A percentile compares a stretch with the other conserved stretches of the same genome.
Evolutionary conservation across 768 basidiomycete genomes (phyloP).

Genomic region (Auricularia heimuer): DNA sequence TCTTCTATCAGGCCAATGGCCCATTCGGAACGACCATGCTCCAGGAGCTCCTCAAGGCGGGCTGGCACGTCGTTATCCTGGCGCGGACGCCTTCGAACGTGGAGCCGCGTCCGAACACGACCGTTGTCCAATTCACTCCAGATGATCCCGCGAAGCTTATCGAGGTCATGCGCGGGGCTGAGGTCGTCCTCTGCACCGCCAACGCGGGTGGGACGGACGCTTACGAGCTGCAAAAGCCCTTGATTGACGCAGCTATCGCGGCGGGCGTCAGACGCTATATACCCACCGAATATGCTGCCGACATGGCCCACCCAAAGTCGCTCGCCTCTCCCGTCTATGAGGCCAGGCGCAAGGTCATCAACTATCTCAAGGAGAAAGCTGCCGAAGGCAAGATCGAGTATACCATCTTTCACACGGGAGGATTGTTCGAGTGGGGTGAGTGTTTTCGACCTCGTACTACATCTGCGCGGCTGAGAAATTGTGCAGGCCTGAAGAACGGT

Average conservation of each 20-base stretch:
- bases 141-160: not conserved
- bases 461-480: not conserved
- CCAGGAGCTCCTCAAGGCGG: not conserved
- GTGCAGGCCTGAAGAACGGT: not conserved
- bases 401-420: not conserved
- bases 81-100: not conserved
- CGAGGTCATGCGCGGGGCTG: not conserved
- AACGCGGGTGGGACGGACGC: not conserved
- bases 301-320: not conserved
- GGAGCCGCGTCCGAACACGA: not conserved
- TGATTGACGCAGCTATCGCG: conserved; percentile 6
- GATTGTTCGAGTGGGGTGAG: conserved; percentile 3
- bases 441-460: not conserved
- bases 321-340: not conserved
- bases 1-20: not conserved
- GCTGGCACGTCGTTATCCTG: not conserved
- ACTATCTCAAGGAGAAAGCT: conserved; percentile 3
- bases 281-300: not conserved
- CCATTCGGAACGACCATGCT: not conserved
- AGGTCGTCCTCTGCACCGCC: not conserved
- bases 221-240: not conserved
- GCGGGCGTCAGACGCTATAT: conserved; percentile 4
- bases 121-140: not conserved
- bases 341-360: not conserved
- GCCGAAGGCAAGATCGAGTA: not conserved